phyloP scores from a whole-genome alignment of 805 yeast species.

The Kodamaea neixiangensis region DNA sequence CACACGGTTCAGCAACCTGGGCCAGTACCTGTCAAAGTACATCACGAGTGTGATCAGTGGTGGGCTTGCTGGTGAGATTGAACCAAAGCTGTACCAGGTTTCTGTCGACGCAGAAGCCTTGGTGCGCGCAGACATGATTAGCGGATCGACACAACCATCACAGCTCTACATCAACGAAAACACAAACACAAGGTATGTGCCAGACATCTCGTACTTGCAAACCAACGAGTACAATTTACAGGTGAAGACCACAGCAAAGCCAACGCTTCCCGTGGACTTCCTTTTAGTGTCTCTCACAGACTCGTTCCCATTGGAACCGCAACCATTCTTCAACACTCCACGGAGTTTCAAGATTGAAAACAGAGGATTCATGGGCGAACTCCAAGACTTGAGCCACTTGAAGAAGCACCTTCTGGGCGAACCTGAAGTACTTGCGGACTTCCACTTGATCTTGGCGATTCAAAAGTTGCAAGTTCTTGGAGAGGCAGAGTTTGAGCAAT shows the following conservation, averaged over 20 bases:
- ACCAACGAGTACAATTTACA: conserved; percentile 85
- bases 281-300: conserved; percentile 85
- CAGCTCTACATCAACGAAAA: conserved; percentile 78
- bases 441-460: conserved; percentile 71
- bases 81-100: conserved; percentile 87
- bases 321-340: conserved; percentile 49
- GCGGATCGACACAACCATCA: conserved; percentile 89
- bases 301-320: conserved; percentile 77
- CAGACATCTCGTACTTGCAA: conserved; percentile 85
- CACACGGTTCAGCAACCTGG: conserved; percentile 62
- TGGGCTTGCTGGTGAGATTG: conserved; percentile 85
- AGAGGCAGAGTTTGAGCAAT: conserved; percentile 50
- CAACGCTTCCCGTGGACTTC: conserved; percentile 31
- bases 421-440: conserved; percentile 52
- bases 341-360: conserved; percentile 73
- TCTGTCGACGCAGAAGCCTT: conserved; percentile 85
- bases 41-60: conserved; percentile 94
- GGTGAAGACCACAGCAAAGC: conserved; percentile 67
- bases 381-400: conserved; percentile 64
- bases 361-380: conserved; percentile 70
- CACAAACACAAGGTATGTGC: conserved; percentile 79
- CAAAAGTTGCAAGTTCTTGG: conserved; percentile 58
- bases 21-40: conserved; percentile 80
- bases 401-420: conserved; percentile 49
- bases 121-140: conserved; percentile 79